A percentile compares a stretch with the other conserved stretches of the same genome.
phyloP scores from a whole-genome alignment of 2,329 filamentous ascomycete species.

The Truncatella angustata region DNA sequence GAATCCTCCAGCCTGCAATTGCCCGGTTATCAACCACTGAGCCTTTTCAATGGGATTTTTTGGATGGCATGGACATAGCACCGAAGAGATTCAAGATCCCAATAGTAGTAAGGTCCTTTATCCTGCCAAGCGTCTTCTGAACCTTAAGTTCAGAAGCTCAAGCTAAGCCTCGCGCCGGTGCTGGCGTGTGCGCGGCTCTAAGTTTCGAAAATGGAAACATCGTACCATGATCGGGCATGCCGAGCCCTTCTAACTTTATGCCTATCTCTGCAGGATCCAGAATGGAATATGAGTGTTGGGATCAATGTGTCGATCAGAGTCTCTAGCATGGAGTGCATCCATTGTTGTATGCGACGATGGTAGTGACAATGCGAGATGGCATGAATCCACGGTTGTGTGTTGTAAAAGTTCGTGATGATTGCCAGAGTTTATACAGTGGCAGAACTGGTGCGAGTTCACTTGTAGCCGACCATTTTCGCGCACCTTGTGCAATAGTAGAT shows the following conservation, averaged over 20 bases:
- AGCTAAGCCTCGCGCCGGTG: not conserved
- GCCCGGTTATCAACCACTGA: no score
- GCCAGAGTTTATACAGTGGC: not conserved
- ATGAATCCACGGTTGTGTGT: not conserved
- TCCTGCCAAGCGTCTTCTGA: not conserved
- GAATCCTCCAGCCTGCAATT: no score
- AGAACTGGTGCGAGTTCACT: slow-evolving; percentile 36
- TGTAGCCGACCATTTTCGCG: slow-evolving; percentile 63
- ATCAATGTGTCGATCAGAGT: no score
- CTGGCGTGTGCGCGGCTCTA: not conserved
- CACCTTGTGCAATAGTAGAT: slow-evolving; percentile 66
- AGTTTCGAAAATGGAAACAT: not conserved
- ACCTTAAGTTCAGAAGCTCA: not conserved
- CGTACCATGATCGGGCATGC: not conserved
- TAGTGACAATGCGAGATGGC: no score
- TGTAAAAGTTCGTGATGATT: not conserved
- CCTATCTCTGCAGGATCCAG: no score
- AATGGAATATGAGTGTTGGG: no score
- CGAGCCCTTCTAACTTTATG: no score
- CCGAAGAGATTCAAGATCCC: not conserved
- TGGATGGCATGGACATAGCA: not conserved
- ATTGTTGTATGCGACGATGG: no score
- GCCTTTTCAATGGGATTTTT: not conserved
- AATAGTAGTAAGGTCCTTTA: not conserved
- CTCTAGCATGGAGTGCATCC: no score